Evolutionary conservation across 2,329 filamentous ascomycete species (phyloP).

Genomic region (Alternaria gansuensis): DNA sequence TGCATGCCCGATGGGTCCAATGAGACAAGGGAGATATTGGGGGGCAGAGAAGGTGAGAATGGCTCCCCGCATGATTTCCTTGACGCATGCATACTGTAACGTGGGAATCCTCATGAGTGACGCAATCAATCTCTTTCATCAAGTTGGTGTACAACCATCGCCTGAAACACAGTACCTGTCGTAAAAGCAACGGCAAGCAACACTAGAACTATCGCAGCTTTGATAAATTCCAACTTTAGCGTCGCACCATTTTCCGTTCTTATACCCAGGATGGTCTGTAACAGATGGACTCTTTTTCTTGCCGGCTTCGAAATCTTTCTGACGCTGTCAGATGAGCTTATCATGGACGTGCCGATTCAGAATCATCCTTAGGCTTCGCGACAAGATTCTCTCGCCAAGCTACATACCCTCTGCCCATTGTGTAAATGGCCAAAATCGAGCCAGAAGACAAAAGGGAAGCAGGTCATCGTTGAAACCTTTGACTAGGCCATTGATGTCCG

Average conservation of each 20-base stretch:
- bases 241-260: constrained; percentile 54
- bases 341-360: constrained; percentile 66
- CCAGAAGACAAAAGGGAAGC: constrained; percentile 62
- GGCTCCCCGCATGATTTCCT: constrained; percentile 57
- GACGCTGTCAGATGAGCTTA: constrained; percentile 60
- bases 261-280: constrained; percentile 61
- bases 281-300: constrained; percentile 61
- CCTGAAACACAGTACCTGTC: constrained; percentile 62
- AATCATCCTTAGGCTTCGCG: constrained; percentile 62
- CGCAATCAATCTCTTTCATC: constrained; percentile 59
- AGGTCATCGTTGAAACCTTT: constrained; percentile 64
- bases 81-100: constrained; percentile 56
- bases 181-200: constrained; percentile 64
- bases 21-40: constrained; percentile 61
- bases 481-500: constrained; percentile 64
- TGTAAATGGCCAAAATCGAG: constrained; percentile 63
- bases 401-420: constrained; percentile 65
- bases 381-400: constrained; percentile 60
- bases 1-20: constrained; percentile 48
- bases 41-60: constrained; percentile 29
- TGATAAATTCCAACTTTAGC: constrained; percentile 61
- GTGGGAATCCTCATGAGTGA: constrained; percentile 40
- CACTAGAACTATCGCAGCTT: constrained; percentile 63
- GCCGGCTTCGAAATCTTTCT: constrained; percentile 59
- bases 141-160: constrained; percentile 60